Percentiles rank a stretch among this genome's conserved stretches.
phyloP scores from a whole-genome alignment of 164 flowering plant genomes.

The Vitis rupestris region DNA sequence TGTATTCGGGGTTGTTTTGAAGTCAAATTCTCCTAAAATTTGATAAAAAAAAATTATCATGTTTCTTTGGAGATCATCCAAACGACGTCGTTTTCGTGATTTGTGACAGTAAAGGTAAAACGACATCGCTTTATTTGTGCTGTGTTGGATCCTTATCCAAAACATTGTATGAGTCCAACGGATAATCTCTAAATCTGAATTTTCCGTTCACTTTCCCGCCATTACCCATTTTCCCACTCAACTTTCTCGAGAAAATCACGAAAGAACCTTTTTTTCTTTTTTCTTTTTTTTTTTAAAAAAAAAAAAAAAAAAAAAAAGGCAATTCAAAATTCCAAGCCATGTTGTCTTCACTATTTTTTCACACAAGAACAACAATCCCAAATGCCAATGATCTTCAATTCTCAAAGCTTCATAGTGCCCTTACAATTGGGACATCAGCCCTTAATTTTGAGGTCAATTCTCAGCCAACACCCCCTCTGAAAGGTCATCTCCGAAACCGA shows the following conservation, averaged over 20 bases:
- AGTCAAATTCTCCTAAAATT: too few relatives aligned
- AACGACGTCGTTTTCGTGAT: too few relatives aligned
- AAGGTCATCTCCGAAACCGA: neutral
- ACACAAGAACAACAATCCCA: neutral
- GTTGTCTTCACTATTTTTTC: neutral
- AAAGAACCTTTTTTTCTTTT: neutral
- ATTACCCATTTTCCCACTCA: neutral
- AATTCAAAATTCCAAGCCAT: neutral
- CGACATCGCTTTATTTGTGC: too few relatives aligned
- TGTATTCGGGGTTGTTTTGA: too few relatives aligned
- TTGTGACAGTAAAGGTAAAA: too few relatives aligned
- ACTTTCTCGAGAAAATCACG: conserved; percentile 3
- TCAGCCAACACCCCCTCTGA: neutral
- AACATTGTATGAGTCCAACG: neutral
- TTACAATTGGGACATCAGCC: neutral
- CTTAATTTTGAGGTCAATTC: neutral
- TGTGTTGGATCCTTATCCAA: too few relatives aligned
- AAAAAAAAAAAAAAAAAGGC: too few relatives aligned
- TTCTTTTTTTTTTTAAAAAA: too few relatives aligned
- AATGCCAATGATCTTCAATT: neutral
- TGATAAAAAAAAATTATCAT: too few relatives aligned
- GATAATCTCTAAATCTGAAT: neutral
- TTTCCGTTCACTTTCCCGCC: neutral
- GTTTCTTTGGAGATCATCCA: too few relatives aligned
- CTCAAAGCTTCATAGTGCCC: neutral